A percentile compares a stretch with the other conserved stretches of the same genome.
Conservation (phyloP, 2,329 filamentous ascomycete genomes). For the Pyrenophora tritici-repentis region DNA sequence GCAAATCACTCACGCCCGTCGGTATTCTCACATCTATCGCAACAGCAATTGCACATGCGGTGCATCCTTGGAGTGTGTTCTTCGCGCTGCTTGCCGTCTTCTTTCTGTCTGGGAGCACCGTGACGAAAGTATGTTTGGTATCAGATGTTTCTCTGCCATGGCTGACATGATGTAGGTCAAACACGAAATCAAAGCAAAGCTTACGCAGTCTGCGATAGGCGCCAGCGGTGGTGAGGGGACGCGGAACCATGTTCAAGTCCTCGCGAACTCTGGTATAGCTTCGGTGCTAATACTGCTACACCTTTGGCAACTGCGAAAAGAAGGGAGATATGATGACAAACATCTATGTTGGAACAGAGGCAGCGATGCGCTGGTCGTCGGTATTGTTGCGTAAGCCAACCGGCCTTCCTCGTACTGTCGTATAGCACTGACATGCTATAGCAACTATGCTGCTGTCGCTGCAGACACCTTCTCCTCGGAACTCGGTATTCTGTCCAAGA, state of each 20-base stretch:
- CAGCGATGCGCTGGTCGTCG: conserved; percentile 51
- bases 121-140: conserved; percentile 68
- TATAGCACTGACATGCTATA: conserved; percentile 51
- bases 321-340: conserved; percentile 33
- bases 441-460: conserved; percentile 88
- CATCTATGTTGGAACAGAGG: conserved; percentile 49
- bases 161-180: conserved; percentile 67
- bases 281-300: conserved; percentile 66
- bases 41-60: conserved; percentile 79
- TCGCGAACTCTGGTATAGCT: conserved; percentile 84
- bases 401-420: background rate
- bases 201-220: conserved; percentile 79
- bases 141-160: background rate
- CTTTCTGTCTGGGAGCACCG: conserved; percentile 82
- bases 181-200: conserved; percentile 77
- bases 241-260: conserved; percentile 83
- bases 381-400: conserved; percentile 52
- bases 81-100: conserved; percentile 82
- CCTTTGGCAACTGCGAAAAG: conserved; percentile 50
- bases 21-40: conserved; percentile 74
- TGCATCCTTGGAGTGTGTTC: conserved; percentile 95
- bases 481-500: conserved; percentile 83
- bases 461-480: conserved; percentile 96
- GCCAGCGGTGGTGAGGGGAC: conserved; percentile 77
- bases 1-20: conserved; percentile 71